phyloP scores from a whole-genome alignment of 176 grass and related monocot genomes.

The Phoenix roebelenii region DNA sequence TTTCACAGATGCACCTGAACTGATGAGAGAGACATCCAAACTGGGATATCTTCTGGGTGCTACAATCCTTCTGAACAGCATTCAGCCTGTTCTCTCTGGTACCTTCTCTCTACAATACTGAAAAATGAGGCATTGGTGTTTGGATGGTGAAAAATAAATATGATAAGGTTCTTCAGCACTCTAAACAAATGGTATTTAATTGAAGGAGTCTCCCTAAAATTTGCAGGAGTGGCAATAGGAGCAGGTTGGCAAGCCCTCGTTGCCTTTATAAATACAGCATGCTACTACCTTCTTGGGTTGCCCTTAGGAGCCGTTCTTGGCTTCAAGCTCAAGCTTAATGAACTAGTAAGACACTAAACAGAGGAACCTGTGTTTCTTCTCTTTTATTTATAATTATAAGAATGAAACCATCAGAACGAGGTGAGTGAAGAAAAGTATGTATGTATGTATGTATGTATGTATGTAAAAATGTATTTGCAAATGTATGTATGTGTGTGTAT shows the following conservation, averaged over 20 bases:
- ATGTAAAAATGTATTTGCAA: no score
- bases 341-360: slow-evolving; percentile 19
- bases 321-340: slow-evolving; percentile 50
- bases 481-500: no score
- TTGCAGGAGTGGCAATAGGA: slow-evolving; percentile 77
- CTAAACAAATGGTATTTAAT: background rate
- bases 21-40: slow-evolving; percentile 45
- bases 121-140: no score
- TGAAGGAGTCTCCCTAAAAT: background rate
- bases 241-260: slow-evolving; percentile 82
- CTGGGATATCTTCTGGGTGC: slow-evolving; percentile 61
- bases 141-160: no score
- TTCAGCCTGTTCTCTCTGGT: slow-evolving; percentile 90
- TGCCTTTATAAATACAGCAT: slow-evolving; percentile 65
- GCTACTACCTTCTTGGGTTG: slow-evolving; percentile 79
- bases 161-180: no score
- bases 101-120: background rate
- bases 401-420: no score
- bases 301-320: slow-evolving; percentile 68
- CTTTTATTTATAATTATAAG: no score
- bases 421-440: background rate
- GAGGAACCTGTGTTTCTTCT: no score
- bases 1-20: slow-evolving; percentile 48
- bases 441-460: no score
- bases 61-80: slow-evolving; percentile 82